Base-by-base conservation (phyloP, 108 stramenopile species). In the Asterionellopsis glacialis region DNA sequence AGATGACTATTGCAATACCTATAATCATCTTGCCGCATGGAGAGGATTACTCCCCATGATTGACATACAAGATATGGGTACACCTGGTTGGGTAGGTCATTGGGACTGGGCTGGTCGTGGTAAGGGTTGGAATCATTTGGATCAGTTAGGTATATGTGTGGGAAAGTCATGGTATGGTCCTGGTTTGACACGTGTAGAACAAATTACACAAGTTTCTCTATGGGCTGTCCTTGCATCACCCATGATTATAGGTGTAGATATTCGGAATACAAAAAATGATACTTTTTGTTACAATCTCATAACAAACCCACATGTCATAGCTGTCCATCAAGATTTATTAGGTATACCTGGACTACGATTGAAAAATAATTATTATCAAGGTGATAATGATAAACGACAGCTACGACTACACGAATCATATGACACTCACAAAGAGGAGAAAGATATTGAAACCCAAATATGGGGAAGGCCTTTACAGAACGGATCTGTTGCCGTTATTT, bases 111-210 rank as follows among this genome's bases (percentile, higher is more conserved):
- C 52, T 19, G 52, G 52, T 15, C 15, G 14, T 22, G 52, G 22
- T 3, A 53, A 53, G 9, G 52, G 52, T 25, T 53, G 52, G 52
- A 53, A 53, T 25, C 52, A 53, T 53, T 21, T 53, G 52, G 52
- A 53, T 53, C 52, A 53, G 25, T 25, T 53, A 5, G 25, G 52
- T 53, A 25, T 19, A 15, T 53, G 52, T 25, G 25, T 53, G 6
- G 52, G 52, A 23, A 7, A 7, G 25, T 53, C 52, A 9, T 53
- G 52, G 52, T 53, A 53, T 9, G 52, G 52, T 25, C 52, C 52
- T 53, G 52, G 52, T 25, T 53, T 53, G 52, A 22, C 52, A 53
- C 52, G 11, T 15, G 15, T 15, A 4, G 52, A 53, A 53, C 52
- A 53, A 53, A 15, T 21, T 15, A 19, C 52, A 5, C 52, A 53